A percentile compares a stretch with the other conserved stretches of the same genome.
Evolutionary conservation across 495 filamentous ascomycete genomes (phyloP).

Genomic region (Talaromyces liani): DNA sequence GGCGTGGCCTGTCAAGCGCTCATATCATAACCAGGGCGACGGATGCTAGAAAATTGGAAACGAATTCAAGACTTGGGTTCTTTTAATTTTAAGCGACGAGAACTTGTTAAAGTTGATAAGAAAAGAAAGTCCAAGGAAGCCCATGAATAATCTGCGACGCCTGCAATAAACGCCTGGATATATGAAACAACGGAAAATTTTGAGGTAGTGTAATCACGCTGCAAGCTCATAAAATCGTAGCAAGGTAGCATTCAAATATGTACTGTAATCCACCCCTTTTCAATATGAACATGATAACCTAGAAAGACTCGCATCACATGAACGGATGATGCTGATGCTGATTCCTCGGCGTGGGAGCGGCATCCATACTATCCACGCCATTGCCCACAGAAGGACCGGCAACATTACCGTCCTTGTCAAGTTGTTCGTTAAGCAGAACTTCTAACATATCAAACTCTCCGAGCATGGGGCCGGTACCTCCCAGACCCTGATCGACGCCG

Average conservation of each 20-base stretch:
- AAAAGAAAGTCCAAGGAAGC: background rate
- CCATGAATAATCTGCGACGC: background rate
- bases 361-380: background rate
- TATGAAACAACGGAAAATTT: background rate
- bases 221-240: background rate
- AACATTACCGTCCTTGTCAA: constrained; percentile 26
- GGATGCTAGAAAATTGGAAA: background rate
- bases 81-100: too few relatives aligned
- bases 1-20: too few relatives aligned
- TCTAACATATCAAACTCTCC: constrained; percentile 44
- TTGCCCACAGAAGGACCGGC: background rate
- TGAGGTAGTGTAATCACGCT: background rate
- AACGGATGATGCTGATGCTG: background rate
- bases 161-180: background rate
- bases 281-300: background rate
- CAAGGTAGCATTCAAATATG: background rate
- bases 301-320: background rate
- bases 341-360: background rate
- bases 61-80: background rate
- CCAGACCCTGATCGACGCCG: constrained; percentile 41
- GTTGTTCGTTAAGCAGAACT: constrained; percentile 39
- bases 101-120: too few relatives aligned
- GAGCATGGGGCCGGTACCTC: constrained; percentile 41
- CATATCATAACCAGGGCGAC: background rate
- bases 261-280: background rate